phyloP scores from a whole-genome alignment of 2,329 filamentous ascomycete species.

The Beauveria pseudobassiana region DNA sequence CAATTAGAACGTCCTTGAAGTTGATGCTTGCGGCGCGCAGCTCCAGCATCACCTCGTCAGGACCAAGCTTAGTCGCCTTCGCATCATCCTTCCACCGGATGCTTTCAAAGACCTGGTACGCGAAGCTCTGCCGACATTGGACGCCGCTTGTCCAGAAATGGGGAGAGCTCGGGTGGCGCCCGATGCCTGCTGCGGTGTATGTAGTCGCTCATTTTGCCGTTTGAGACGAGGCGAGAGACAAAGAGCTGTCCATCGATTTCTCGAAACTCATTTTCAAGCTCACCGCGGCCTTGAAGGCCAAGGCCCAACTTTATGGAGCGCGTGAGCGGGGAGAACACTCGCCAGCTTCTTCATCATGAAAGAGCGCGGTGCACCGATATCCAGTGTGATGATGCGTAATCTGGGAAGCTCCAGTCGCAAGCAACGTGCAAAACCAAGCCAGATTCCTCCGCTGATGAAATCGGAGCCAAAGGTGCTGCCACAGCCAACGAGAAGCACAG shows the following conservation, averaged over 20 bases:
- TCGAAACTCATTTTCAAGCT: conserved; percentile 14
- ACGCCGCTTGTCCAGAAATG: conserved; percentile 9
- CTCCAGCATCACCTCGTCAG: conserved; percentile 14
- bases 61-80: conserved; percentile 9
- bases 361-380: background rate
- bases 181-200: conserved; percentile 10
- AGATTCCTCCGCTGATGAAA: background rate
- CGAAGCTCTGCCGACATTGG: conserved; percentile 13
- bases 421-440: background rate
- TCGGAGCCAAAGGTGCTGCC: background rate
- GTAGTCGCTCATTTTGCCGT: background rate
- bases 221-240: conserved; percentile 14
- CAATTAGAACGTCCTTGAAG: conserved; percentile 30
- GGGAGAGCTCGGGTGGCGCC: background rate
- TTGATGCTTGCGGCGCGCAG: conserved; percentile 22
- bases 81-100: conserved; percentile 15
- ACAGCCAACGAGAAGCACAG: background rate
- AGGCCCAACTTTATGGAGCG: conserved; percentile 10
- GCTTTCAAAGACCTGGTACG: conserved; percentile 15
- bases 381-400: background rate
- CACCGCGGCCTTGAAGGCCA: background rate
- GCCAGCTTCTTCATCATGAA: background rate
- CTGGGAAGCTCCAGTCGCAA: background rate
- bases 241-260: conserved; percentile 14
- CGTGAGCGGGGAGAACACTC: background rate